These are phyloP conservation scores for Viola pubescens DNA, from an alignment of 441 rosid species.

Conservation along the genomic window DNA sequence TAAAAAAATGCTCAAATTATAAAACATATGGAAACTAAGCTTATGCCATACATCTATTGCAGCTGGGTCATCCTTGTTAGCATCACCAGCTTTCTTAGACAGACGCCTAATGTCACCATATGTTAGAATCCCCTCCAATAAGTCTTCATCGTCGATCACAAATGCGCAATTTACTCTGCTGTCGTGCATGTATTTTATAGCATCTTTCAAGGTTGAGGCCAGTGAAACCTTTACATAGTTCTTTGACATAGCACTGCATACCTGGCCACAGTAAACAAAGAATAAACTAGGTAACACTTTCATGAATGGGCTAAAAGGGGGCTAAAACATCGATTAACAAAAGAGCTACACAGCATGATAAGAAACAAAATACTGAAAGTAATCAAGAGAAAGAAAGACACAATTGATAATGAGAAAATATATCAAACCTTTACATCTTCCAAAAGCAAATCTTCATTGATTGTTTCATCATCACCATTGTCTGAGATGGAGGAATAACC, in stretches of 20 bases:
- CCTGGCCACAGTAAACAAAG: conserved; percentile 30
- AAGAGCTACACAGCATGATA: not conserved
- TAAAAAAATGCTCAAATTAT: no score
- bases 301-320: not conserved
- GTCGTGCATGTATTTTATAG: conserved; percentile 57
- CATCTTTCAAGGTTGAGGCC: conserved; percentile 57
- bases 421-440: conserved; percentile 57
- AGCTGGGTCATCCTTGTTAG: conserved; percentile 34
- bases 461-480: conserved; percentile 40
- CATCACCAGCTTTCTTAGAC: conserved; percentile 34
- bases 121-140: conserved; percentile 75
- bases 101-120: conserved; percentile 67
- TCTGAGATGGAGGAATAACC: conserved; percentile 67
- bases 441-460: conserved; percentile 54
- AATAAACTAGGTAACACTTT: conserved; percentile 1
- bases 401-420: not conserved
- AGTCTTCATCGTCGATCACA: conserved; percentile 66
- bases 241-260: conserved; percentile 75
- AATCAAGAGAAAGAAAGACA: not conserved
- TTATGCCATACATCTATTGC: conserved; percentile 41
- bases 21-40: no score
- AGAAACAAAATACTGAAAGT: no score
- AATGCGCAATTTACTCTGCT: conserved; percentile 62
- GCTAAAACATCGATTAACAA: not conserved
- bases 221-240: conserved; percentile 54